phyloP scores from a whole-genome alignment of 2,329 filamentous ascomycete species.

The Metarhizium rileyi region DNA sequence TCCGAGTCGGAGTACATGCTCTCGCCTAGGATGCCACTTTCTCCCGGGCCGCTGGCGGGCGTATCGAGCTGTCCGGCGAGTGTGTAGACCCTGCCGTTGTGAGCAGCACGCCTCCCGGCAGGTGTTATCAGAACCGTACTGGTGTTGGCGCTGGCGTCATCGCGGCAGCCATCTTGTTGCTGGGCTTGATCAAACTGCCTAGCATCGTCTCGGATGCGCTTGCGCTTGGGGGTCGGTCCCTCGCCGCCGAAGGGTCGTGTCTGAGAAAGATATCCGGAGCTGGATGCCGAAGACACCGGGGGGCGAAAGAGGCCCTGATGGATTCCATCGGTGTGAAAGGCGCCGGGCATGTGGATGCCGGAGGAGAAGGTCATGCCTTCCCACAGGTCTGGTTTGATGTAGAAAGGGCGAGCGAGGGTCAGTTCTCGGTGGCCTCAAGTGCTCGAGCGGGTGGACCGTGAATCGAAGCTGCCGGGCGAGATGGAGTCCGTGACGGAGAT shows the following conservation, averaged over 20 bases:
- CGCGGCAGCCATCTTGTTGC: not conserved
- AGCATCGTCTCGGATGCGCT: constrained; percentile 26
- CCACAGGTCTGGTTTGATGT: constrained; percentile 1
- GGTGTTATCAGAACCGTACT: constrained; percentile 5
- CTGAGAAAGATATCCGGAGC: constrained; percentile 28
- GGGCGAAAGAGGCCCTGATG: constrained; percentile 39
- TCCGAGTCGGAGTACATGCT: constrained; percentile 48
- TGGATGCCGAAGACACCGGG: constrained; percentile 31
- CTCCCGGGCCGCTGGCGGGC: constrained; percentile 24
- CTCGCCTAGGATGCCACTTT: constrained; percentile 34
- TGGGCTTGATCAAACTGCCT: not conserved
- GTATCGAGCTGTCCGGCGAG: constrained; percentile 46
- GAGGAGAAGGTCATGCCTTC: constrained; percentile 4
- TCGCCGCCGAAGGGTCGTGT: constrained; percentile 11
- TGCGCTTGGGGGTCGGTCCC: constrained; percentile 32
- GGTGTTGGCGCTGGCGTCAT: not conserved
- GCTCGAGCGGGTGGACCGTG: not conserved
- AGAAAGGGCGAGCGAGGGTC: not conserved
- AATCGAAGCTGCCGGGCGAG: not conserved
- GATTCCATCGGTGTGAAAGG: constrained; percentile 26
- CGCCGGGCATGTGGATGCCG: constrained; percentile 26
- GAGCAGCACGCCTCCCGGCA: constrained; percentile 3
- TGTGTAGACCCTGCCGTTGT: constrained; percentile 26
- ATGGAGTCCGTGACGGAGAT: not conserved
- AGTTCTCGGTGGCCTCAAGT: not conserved